Conservation (phyloP, 345 rosid genomes). For the Eucalyptus lansdowneana region DNA sequence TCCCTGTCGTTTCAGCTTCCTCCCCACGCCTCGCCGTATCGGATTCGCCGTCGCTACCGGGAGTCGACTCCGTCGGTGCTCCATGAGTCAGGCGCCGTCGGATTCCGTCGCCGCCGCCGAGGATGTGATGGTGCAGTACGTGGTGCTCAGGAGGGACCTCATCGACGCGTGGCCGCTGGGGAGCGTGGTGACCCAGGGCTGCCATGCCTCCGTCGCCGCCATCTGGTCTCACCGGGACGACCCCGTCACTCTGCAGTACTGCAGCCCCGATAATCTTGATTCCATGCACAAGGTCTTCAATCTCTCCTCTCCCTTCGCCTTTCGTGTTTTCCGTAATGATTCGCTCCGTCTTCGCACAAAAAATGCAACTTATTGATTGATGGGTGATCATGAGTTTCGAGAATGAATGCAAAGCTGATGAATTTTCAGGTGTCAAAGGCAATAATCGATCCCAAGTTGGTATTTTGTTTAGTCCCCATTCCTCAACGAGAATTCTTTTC, state of each 20-base stretch:
- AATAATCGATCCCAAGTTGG: not conserved
- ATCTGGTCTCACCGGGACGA: slow-evolving; percentile 70
- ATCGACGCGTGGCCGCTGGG: slow-evolving; percentile 90
- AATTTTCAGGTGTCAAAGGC: not conserved
- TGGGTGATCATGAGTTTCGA: not conserved
- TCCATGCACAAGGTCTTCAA: slow-evolving; percentile 72
- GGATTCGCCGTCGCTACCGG: not conserved
- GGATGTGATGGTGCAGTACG: slow-evolving; percentile 66
- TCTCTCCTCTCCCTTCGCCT: not conserved
- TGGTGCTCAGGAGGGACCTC: slow-evolving; percentile 80
- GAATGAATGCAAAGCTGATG: not conserved
- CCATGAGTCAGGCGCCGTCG: not conserved
- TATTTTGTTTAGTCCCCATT: not conserved
- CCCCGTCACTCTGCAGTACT: slow-evolving; percentile 45
- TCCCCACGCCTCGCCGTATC: not conserved
- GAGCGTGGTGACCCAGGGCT: slow-evolving; percentile 91
- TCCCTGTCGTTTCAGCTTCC: not conserved
- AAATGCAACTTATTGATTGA: not conserved
- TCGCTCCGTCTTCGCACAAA: not conserved
- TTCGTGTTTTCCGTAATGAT: not conserved
- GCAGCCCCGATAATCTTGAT: slow-evolving; percentile 54
- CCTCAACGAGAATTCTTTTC: not conserved
- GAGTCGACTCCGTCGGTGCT: not conserved
- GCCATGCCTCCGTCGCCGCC: slow-evolving; percentile 85
- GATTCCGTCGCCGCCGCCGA: not conserved